Percentiles rank a stretch among this genome's conserved stretches.
Evolutionary conservation across 345 rosid genomes (phyloP).

Genomic region (Salix koriyanagi): DNA sequence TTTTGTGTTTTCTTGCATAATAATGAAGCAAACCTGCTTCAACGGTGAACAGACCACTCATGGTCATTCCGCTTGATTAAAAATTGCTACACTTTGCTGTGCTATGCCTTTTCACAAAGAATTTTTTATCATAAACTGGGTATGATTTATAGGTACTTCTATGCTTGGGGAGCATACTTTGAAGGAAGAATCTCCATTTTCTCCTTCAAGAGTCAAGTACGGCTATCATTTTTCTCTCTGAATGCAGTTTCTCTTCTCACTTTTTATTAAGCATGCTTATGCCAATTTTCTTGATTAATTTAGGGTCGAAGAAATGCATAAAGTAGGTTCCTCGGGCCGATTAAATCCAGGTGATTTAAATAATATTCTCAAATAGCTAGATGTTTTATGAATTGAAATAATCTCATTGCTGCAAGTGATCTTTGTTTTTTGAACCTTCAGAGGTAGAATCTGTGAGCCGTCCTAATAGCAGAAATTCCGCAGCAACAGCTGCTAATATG

Average conservation of each 20-base stretch:
- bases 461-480: constrained; percentile 33
- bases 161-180: constrained; percentile 52
- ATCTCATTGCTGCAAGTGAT: constrained; percentile 2
- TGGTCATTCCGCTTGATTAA: neutral
- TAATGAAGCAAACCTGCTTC: neutral
- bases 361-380: constrained; percentile 1
- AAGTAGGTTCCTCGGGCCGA: constrained; percentile 53
- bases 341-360: constrained; percentile 35
- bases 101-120: neutral
- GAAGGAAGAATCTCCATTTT: constrained; percentile 80
- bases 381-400: neutral
- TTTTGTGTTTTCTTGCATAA: neutral
- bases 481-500: constrained; percentile 36
- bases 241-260: constrained; percentile 10
- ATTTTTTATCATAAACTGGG: constrained; percentile 4
- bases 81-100: neutral
- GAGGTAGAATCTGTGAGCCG: constrained; percentile 39
- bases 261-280: constrained; percentile 13
- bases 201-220: constrained; percentile 92
- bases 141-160: constrained; percentile 35
- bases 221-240: constrained; percentile 22
- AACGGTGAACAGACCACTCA: neutral
- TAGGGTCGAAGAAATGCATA: constrained; percentile 78
- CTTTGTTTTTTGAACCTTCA: constrained; percentile 20
- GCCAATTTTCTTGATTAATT: constrained; percentile 20